phyloP scores from a whole-genome alignment of 768 basidiomycete species.

The Suillus fuscotomentosus region DNA sequence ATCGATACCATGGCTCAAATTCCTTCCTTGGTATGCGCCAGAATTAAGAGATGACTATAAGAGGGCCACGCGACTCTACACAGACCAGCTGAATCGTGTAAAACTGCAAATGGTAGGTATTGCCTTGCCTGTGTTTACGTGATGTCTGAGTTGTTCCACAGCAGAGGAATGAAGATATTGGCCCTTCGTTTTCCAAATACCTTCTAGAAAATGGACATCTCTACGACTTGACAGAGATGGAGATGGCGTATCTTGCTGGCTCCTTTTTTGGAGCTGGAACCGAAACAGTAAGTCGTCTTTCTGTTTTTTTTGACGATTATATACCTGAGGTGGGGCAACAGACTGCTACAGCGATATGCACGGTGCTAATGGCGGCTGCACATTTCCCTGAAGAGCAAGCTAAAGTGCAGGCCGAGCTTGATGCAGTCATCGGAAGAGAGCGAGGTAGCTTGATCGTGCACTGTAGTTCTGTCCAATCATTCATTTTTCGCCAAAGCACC shows the following conservation, averaged over 20 bases:
- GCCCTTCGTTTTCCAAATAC: neutral
- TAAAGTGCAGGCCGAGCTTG: too few relatives aligned
- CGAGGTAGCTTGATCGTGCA: neutral
- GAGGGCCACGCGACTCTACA: constrained; percentile 28
- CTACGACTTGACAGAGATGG: constrained; percentile 29
- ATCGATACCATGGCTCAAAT: constrained; percentile 43
- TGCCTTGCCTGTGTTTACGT: neutral
- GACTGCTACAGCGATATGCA: too few relatives aligned
- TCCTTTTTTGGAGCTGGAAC: constrained; percentile 58
- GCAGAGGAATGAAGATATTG: neutral
- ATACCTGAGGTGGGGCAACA: too few relatives aligned
- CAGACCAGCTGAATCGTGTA: neutral
- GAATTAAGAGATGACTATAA: constrained; percentile 20
- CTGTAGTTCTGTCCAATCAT: neutral
- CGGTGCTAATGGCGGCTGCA: too few relatives aligned
- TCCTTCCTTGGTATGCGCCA: constrained; percentile 11
- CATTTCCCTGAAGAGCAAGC: too few relatives aligned
- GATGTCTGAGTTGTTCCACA: neutral
- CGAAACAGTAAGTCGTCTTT: constrained; percentile 36
- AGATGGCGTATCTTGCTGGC: constrained; percentile 54
- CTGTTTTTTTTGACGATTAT: neutral
- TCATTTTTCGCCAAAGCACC: constrained; percentile 9
- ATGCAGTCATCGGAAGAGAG: too few relatives aligned
- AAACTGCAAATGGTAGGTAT: neutral
- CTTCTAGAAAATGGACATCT: neutral